These are phyloP conservation scores for Colletotrichum costaricense DNA, from an alignment of 2,329 filamentous ascomycete genomes.

Conservation along the genomic window DNA sequence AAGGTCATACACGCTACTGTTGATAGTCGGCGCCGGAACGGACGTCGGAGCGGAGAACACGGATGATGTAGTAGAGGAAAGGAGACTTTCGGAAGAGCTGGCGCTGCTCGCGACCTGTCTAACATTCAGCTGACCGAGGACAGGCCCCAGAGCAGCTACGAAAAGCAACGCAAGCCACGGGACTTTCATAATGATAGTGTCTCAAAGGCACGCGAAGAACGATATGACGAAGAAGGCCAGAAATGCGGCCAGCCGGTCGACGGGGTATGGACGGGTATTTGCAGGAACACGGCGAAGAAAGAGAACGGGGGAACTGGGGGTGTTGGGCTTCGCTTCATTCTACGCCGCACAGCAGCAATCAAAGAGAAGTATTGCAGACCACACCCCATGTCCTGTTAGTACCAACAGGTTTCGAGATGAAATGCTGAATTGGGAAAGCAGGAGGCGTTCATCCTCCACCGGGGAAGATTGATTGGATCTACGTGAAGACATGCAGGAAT, in stretches of 20 bases:
- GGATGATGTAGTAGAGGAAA: background rate
- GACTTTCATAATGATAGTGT: background rate
- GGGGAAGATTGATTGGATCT: background rate
- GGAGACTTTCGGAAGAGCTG: too few relatives aligned
- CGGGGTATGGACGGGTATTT: conserved; percentile 17
- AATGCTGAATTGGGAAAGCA: background rate
- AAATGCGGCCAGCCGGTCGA: background rate
- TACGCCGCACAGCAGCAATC: background rate
- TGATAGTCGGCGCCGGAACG: conserved; percentile 11
- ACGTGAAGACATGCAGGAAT: background rate
- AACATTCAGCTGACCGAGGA: background rate
- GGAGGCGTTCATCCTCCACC: background rate
- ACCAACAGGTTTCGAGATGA: background rate
- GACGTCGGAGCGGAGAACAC: conserved; percentile 24
- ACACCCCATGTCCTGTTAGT: background rate
- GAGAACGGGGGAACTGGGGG: background rate
- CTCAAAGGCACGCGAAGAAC: background rate
- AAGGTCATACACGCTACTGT: conserved; percentile 21
- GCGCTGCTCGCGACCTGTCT: background rate
- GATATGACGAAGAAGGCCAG: background rate
- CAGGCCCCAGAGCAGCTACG: background rate
- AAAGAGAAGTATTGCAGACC: background rate
- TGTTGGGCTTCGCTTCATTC: background rate
- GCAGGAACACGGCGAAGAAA: conserved; percentile 2
- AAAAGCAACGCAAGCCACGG: background rate